These are phyloP conservation scores for Pestalotiopsis sp. DNA, from an alignment of 2,329 filamentous ascomycete species.

Conservation along the genomic window DNA sequence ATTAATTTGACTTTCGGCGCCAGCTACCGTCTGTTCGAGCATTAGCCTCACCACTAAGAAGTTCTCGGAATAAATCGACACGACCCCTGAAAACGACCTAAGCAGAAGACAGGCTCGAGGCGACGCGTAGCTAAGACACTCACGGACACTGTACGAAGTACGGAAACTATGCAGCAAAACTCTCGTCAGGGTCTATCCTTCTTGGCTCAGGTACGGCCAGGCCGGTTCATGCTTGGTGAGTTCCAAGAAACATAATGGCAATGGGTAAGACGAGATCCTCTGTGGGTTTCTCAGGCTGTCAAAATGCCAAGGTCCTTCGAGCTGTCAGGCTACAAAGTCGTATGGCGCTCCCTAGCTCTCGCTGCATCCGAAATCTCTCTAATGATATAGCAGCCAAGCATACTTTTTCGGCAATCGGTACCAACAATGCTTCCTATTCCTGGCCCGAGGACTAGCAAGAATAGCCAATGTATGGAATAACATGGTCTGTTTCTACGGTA, in stretches of 20 bases:
- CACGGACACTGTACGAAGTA: not conserved
- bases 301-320: not conserved
- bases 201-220: not conserved
- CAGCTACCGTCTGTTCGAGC: conserved; percentile 4
- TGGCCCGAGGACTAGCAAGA: not conserved
- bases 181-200: not conserved
- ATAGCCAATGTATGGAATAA: not conserved
- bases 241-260: too few relatives aligned
- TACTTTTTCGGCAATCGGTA: not conserved
- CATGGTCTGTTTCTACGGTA: not conserved
- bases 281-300: not conserved
- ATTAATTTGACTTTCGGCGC: conserved; percentile 5
- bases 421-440: not conserved
- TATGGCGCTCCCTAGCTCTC: too few relatives aligned
- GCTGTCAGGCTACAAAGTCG: too few relatives aligned
- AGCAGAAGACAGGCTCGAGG: not conserved
- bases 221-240: not conserved
- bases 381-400: not conserved
- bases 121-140: not conserved
- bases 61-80: not conserved
- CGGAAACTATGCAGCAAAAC: not conserved
- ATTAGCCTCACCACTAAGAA: not conserved
- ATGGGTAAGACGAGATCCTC: too few relatives aligned
- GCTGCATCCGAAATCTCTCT: too few relatives aligned
- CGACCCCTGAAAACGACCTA: conserved; percentile 2